These are phyloP conservation scores for Nemania sp. DNA, from an alignment of 2,329 filamentous ascomycete genomes.

Conservation along the genomic window DNA sequence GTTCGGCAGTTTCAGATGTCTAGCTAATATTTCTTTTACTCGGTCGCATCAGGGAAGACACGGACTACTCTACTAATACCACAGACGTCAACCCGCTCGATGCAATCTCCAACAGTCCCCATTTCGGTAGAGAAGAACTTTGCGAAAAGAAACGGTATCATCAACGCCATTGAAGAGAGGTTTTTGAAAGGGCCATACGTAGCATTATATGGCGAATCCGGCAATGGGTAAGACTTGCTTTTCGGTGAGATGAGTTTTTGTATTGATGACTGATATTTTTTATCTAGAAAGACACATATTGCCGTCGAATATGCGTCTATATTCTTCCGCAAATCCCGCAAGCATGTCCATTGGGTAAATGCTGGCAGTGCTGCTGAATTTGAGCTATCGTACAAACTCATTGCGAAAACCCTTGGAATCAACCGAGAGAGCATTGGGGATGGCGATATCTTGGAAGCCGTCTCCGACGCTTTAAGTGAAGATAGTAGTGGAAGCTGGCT, in stretches of 20 bases:
- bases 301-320: neutral
- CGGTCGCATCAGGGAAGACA: too few species aligned
- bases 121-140: neutral
- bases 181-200: neutral
- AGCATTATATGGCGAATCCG: neutral
- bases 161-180: neutral
- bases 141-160: neutral
- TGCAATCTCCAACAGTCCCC: neutral
- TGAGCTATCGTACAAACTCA: slow-evolving; percentile 1
- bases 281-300: slow-evolving; percentile 2
- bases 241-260: neutral
- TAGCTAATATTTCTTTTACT: too few species aligned
- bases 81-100: neutral
- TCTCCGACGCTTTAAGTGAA: neutral
- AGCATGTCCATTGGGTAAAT: neutral
- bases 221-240: neutral
- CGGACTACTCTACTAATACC: too few species aligned
- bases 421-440: neutral
- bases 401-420: neutral
- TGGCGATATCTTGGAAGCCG: neutral
- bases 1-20: neutral
- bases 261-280: neutral
- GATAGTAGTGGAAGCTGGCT: neutral
- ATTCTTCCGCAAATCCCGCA: neutral
- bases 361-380: slow-evolving; percentile 2